A percentile compares a stretch with the other conserved stretches of the same genome.
These are phyloP conservation scores for Mycena haematopus DNA, from an alignment of 768 basidiomycete genomes.

Conservation along the genomic window DNA sequence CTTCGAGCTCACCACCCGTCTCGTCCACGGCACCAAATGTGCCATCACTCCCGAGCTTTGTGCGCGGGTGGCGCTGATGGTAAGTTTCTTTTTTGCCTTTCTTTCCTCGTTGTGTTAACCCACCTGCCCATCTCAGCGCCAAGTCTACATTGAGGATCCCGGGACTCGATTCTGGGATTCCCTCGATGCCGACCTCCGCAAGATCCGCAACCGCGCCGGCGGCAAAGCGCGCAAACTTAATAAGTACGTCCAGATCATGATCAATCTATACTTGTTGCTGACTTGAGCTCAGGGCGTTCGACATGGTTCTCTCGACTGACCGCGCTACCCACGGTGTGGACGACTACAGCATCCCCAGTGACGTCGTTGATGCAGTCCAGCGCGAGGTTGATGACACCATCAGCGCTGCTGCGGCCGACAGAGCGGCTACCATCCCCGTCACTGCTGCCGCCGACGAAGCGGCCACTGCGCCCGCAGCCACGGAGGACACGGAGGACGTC, in stretches of 20 bases:
- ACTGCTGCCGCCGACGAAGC: slow-evolving; percentile 3
- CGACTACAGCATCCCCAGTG: slow-evolving; percentile 9
- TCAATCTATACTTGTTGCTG: neutral
- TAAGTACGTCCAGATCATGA: neutral
- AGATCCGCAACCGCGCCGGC: too few relatives aligned
- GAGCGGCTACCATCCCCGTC: slow-evolving; percentile 4
- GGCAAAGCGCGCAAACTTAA: neutral
- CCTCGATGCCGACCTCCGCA: neutral
- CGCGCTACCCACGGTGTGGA: slow-evolving; percentile 2
- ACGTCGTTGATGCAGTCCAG: neutral
- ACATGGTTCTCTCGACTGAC: neutral
- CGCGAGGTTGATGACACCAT: slow-evolving; percentile 6
- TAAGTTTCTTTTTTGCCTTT: neutral
- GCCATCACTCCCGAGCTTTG: slow-evolving; percentile 3
- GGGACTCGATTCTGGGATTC: neutral
- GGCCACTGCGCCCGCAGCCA: neutral
- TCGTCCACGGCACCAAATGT: slow-evolving; percentile 9
- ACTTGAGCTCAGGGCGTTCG: too few relatives aligned
- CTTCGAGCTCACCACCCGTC: slow-evolving; percentile 1
- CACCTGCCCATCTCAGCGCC: neutral
- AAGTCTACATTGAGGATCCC: slow-evolving; percentile 5
- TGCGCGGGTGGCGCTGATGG: slow-evolving; percentile 8
- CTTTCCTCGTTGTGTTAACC: neutral
- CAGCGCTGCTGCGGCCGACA: slow-evolving; percentile 1
- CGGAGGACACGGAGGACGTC: too few relatives aligned